Evolutionary conservation across 1,284 basidiomycete genomes (phyloP), one percentile per base, ranked within the genome.

Genomic region (Naganishia cerealis): DNA sequence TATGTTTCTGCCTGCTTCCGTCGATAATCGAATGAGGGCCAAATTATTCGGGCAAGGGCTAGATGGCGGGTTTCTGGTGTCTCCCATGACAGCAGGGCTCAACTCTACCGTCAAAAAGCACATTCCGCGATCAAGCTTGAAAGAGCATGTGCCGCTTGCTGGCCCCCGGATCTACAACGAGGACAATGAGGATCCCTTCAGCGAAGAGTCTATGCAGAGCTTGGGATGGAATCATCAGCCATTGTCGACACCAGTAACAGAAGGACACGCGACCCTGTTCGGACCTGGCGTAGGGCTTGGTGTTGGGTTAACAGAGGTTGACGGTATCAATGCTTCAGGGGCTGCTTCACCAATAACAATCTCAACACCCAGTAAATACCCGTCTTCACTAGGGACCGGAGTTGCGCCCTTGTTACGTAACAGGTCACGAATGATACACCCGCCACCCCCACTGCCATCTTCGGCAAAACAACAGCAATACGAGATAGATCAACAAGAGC

Each of bases 21-120:
- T 70, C n/a, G 65, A 70, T 18, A 61, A 55, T 16, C 39, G 68
- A 38, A 57, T 70, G 59, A 66, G 65, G 24, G 65, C 68, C 15
- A 61, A 59, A 16, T 38, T 70, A 18, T 70, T 70, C 46, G 68
- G 68, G 2, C 68, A 70, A 54, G 68, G 68, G 3, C 43, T 65
- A 26, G 65, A 67, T 40, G 68, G 68, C 8, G 68, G 68, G 24
- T 70, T 67, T 40, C 29, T 70, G n/a, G 65, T 70, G 39, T 67
- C 65, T 43, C 68, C 68, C 12, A 66, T 66, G 54, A 66, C 65
- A 6, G 54, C 48, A n/a, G 66, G 57, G 15, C 40, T 63, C 36
- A 50, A 54, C 29, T 63, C 61, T 8, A 63, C 61, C 50, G 52
- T 54, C 50, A 63, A 54, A 42, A 52, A 53, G 29, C 61, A 63